phyloP scores from a whole-genome alignment of 2,329 filamentous ascomycete genomes.

The Fusarium xyrophilum region DNA sequence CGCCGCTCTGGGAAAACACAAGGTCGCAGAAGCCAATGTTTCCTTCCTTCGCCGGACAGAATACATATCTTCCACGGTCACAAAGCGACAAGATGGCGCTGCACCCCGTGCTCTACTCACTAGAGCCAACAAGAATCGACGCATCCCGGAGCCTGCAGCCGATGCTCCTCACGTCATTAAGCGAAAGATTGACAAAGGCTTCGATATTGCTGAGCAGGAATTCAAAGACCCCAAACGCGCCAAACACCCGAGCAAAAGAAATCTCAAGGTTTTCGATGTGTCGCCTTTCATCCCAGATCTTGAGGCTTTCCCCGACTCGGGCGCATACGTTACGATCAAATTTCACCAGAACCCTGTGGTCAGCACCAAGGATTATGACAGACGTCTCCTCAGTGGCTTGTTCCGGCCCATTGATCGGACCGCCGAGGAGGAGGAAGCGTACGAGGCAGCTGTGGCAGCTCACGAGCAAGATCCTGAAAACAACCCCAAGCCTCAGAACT shows the following conservation, averaged over 20 bases:
- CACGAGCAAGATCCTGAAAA: constrained; percentile 64
- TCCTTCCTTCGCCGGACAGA: constrained; percentile 96
- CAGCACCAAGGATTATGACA: constrained; percentile 60
- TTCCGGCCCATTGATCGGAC: constrained; percentile 66
- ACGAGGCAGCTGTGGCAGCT: constrained; percentile 58
- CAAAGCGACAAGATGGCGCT: constrained; percentile 58
- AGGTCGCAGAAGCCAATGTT: constrained; percentile 76
- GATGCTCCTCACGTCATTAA: constrained; percentile 71
- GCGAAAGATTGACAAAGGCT: constrained; percentile 70
- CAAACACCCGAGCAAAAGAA: constrained; percentile 65
- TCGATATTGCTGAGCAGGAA: constrained; percentile 60
- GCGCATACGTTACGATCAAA: constrained; percentile 73
- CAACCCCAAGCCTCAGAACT: constrained; percentile 62
- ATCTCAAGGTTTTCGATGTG: constrained; percentile 65
- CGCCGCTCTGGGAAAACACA: constrained; percentile 83
- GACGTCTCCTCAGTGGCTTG: constrained; percentile 66
- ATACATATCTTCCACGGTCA: constrained; percentile 76
- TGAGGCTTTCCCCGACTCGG: constrained; percentile 72
- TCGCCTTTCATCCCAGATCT: constrained; percentile 70
- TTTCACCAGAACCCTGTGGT: constrained; percentile 70
- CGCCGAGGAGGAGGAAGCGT: constrained; percentile 60
- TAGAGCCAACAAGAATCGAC: constrained; percentile 45
- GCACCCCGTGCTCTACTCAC: constrained; percentile 50
- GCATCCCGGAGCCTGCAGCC: constrained; percentile 65
- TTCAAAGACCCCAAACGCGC: constrained; percentile 62